Evolutionary conservation across 495 filamentous ascomycete genomes (phyloP).

Genomic region (Daldinia childiae): DNA sequence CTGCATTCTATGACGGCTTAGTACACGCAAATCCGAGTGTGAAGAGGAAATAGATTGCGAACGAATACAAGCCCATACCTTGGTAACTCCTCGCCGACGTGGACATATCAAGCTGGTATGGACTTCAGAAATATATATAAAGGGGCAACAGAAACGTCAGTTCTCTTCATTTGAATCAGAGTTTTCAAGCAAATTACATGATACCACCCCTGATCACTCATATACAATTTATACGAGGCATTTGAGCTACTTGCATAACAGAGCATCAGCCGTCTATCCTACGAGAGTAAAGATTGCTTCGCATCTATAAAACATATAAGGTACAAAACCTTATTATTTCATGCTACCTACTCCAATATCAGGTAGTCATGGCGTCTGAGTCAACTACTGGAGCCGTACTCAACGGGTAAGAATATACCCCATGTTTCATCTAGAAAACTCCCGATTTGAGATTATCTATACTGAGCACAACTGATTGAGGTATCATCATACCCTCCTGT

Average conservation of each 20-base stretch:
- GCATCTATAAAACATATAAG: neutral
- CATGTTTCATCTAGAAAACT: neutral
- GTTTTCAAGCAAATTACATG: too few relatives aligned
- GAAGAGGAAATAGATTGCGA: neutral
- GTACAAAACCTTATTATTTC: neutral
- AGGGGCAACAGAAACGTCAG: neutral
- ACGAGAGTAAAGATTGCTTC: neutral
- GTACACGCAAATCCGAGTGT: neutral
- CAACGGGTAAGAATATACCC: neutral
- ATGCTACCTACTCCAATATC: neutral
- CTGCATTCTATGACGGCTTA: neutral
- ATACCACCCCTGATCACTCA: neutral
- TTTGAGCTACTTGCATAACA: neutral
- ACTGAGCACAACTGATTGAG: neutral
- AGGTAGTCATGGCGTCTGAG: neutral
- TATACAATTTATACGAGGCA: neutral
- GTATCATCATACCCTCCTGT: neutral
- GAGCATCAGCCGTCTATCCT: neutral
- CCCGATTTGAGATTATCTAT: neutral
- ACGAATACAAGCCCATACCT: neutral
- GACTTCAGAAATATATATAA: neutral
- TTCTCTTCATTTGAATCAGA: too few relatives aligned
- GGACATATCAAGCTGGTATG: neutral
- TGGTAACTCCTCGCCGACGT: neutral
- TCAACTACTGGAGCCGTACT: neutral